A percentile compares a stretch with the other conserved stretches of the same genome.
These are phyloP conservation scores for Arthrinium puccinioides DNA, from an alignment of 2,329 filamentous ascomycete species.

Conservation along the genomic window DNA sequence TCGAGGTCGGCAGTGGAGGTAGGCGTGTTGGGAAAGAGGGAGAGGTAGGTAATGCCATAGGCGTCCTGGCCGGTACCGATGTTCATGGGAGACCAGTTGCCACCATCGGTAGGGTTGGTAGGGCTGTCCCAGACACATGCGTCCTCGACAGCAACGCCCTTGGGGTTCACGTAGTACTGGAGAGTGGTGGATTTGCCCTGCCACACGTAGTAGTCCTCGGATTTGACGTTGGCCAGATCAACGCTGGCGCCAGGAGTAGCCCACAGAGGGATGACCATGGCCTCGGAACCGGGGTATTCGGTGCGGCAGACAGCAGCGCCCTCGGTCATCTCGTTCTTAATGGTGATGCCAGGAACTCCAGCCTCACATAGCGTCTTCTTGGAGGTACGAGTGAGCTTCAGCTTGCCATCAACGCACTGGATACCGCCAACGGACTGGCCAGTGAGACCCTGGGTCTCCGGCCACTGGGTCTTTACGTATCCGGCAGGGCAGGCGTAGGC, in stretches of 20 bases:
- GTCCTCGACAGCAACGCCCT: constrained; percentile 56
- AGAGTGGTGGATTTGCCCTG: constrained; percentile 68
- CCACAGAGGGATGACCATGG: constrained; percentile 72
- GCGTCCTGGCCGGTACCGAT: constrained; percentile 68
- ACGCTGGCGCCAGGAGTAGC: constrained; percentile 51
- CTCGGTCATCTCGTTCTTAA: constrained; percentile 65
- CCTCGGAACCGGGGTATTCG: constrained; percentile 90
- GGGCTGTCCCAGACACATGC: constrained; percentile 69
- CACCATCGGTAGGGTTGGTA: constrained; percentile 43
- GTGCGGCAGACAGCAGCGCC: constrained; percentile 80
- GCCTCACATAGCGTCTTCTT: constrained; percentile 65
- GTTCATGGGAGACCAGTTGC: constrained; percentile 87
- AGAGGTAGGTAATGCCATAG: constrained; percentile 65
- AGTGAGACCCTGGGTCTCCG: constrained; percentile 65
- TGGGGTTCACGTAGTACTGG: constrained; percentile 90
- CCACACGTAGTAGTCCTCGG: constrained; percentile 71
- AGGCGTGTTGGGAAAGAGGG: constrained; percentile 77
- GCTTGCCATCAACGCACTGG: constrained; percentile 69
- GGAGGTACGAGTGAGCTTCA: constrained; percentile 67
- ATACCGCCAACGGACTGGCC: constrained; percentile 86
- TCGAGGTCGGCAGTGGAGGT: constrained; percentile 64
- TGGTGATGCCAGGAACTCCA: constrained; percentile 62
- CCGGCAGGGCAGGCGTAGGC: constrained; percentile 90
- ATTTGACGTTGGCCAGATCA: constrained; percentile 62
- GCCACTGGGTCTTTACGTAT: constrained; percentile 91